A percentile compares a stretch with the other conserved stretches of the same genome.
Conservation (phyloP, 176 grass and related monocot species). For the Urochloa ruziziensis region DNA sequence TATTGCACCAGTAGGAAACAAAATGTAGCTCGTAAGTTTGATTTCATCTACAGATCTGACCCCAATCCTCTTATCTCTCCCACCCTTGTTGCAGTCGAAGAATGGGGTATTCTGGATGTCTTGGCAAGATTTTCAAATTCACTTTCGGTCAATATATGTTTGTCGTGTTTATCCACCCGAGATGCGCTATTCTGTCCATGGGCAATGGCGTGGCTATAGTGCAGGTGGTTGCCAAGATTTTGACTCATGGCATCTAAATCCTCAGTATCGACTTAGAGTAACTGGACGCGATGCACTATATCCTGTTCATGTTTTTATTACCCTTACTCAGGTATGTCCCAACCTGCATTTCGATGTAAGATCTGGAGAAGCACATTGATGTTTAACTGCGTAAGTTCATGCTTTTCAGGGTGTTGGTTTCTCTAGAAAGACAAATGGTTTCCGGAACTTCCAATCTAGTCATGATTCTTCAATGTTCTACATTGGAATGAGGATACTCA, state of each 20-base stretch:
- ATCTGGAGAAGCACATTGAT: slow-evolving; percentile 7
- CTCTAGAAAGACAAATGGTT: slow-evolving; percentile 86
- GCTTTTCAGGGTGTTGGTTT: slow-evolving; percentile 92
- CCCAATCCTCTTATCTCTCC: neutral
- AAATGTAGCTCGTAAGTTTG: too few species aligned
- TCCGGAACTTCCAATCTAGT: slow-evolving; percentile 94
- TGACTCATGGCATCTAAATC: slow-evolving; percentile 98
- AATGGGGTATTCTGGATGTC: slow-evolving; percentile 99
- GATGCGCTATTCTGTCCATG: slow-evolving; percentile 94
- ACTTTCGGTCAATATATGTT: slow-evolving; percentile 97
- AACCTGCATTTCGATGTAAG: slow-evolving; percentile 9
- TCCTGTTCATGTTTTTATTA: slow-evolving; percentile 97
- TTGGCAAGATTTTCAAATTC: slow-evolving; percentile 99
- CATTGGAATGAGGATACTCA: slow-evolving; percentile 98
- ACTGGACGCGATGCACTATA: slow-evolving; percentile 74
- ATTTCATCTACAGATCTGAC: slow-evolving; percentile 18
- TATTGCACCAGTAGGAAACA: too few species aligned
- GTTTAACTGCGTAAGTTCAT: slow-evolving; percentile 28
- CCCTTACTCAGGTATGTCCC: slow-evolving; percentile 86
- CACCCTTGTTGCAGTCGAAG: slow-evolving; percentile 62
- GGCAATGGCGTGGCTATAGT: slow-evolving; percentile 92
- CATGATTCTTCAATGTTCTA: slow-evolving; percentile 97
- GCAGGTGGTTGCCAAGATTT: slow-evolving; percentile 98
- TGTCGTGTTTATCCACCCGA: slow-evolving; percentile 96
- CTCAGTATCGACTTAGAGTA: slow-evolving; percentile 87